phyloP scores from a whole-genome alignment of 306 rosid species.

The Cicer pinnatifidum region DNA sequence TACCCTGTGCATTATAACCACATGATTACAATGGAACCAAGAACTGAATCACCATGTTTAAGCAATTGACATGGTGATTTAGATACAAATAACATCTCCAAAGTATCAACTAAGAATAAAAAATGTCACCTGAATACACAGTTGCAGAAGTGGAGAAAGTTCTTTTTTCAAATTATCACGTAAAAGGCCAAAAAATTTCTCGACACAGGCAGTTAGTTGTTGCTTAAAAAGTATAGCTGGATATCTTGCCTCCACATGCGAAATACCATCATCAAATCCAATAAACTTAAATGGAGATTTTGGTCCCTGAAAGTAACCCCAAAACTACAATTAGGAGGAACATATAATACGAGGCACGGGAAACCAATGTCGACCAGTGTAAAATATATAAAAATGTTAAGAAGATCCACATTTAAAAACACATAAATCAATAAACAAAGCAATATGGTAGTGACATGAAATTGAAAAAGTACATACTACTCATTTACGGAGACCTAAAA shows the following conservation, averaged over 20 bases:
- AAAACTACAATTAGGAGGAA: constrained; percentile 45
- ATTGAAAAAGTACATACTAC: background rate
- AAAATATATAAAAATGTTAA: background rate
- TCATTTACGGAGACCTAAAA: background rate
- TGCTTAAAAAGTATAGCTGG: constrained; percentile 97
- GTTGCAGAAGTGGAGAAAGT: constrained; percentile 75
- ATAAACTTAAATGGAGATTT: constrained; percentile 73
- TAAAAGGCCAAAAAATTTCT: constrained; percentile 91
- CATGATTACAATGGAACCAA: constrained; percentile 9
- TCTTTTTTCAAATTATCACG: constrained; percentile 97
- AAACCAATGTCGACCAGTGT: background rate
- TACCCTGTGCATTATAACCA: constrained; percentile 21
- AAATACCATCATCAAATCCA: constrained; percentile 83
- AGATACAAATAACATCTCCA: constrained; percentile 29
- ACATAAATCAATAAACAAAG: background rate
- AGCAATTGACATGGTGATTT: constrained; percentile 25
- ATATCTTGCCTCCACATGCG: constrained; percentile 90
- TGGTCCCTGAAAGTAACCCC: constrained; percentile 61
- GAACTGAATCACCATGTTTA: constrained; percentile 21
- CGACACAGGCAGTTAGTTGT: constrained; percentile 94
- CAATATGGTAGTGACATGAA: background rate
- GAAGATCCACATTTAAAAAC: background rate
- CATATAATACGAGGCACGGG: constrained; percentile 15
- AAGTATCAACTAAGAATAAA: constrained; percentile 33
- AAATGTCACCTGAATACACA: constrained; percentile 86